phyloP scores from a whole-genome alignment of 345 rosid species.

The Salix koriyanagi region DNA sequence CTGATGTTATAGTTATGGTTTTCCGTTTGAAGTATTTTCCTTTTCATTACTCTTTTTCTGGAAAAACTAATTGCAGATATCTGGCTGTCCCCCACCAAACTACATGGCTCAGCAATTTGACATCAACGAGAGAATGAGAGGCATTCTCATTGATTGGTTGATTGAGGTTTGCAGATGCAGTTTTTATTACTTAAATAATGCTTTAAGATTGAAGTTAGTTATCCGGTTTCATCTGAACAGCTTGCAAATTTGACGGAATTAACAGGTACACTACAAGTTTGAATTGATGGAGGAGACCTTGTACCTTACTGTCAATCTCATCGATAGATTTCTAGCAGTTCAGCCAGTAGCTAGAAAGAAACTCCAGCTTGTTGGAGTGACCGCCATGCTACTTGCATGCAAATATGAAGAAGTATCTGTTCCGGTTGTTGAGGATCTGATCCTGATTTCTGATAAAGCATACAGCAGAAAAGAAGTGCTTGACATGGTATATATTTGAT shows the following conservation, averaged over 20 bases:
- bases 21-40: background rate
- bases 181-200: background rate
- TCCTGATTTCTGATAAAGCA: conserved; percentile 84
- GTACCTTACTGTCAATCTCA: conserved; percentile 83
- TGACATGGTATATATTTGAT: conserved; percentile 65
- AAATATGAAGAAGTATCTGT: conserved; percentile 96
- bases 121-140: conserved; percentile 90
- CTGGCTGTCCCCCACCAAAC: conserved; percentile 46
- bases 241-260: conserved; percentile 12
- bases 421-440: conserved; percentile 92
- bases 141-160: conserved; percentile 86
- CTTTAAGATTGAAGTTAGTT: background rate
- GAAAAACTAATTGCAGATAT: conserved; percentile 39
- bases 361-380: conserved; percentile 90
- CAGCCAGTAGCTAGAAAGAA: conserved; percentile 74
- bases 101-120: conserved; percentile 77
- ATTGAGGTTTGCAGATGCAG: conserved; percentile 55
- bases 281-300: conserved; percentile 95
- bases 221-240: background rate
- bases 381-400: conserved; percentile 96
- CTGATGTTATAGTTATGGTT: background rate
- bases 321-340: conserved; percentile 76
- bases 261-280: conserved; percentile 98
- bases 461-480: conserved; percentile 80
- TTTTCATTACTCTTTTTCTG: background rate